Evolutionary conservation across 2,329 filamentous ascomycete genomes (phyloP), one percentile per base, ranked within the genome.

Genomic region (Hortaea sp.): DNA sequence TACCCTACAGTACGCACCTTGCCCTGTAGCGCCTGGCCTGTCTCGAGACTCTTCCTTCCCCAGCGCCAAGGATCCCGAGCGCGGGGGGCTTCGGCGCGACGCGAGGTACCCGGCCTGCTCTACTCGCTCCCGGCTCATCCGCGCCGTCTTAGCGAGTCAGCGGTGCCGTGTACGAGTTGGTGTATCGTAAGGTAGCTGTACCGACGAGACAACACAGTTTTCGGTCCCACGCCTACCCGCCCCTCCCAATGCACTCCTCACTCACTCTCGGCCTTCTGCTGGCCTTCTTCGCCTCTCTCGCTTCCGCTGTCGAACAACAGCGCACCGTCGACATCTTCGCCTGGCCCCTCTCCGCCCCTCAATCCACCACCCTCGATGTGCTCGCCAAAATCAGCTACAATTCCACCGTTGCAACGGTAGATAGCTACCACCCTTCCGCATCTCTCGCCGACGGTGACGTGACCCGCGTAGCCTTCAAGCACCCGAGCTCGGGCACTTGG

Each of bases 321-420:
- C 56, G 53, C 41, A 54, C 50, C 30, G 50, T 65, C 51, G 58
- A 61, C 49, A 52, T 67, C 54, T 60, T 60, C 54, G 62, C 60
- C 45, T 66, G 63, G 63, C 63, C 65, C 5, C 45, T 62, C 30
- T 57, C 60, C 44, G 57, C 55, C 11, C 39, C 60, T 39, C 65
- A 65, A 30, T 62, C 69, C 13, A 59, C 64, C 38, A 61, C 64
- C 29, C 20, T 20, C 20, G 20, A 20, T 20, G 9, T 35, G 9
- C 64, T 71, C 46, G 68, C 69, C 42, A 65, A 68, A 46, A 65
- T 73, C 53, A 61, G 66, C 46, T 66, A 61, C 56, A 70, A 67
- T 59, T 53, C 61, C 13, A 65, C 65, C 46, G 63, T 66, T 43
- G 62, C 68, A 20, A 64, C 65, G 7, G 59, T 69, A 47, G 53